phyloP scores from a whole-genome alignment of 2,329 filamentous ascomycete genomes.

The Amesomyces nigricolor region DNA sequence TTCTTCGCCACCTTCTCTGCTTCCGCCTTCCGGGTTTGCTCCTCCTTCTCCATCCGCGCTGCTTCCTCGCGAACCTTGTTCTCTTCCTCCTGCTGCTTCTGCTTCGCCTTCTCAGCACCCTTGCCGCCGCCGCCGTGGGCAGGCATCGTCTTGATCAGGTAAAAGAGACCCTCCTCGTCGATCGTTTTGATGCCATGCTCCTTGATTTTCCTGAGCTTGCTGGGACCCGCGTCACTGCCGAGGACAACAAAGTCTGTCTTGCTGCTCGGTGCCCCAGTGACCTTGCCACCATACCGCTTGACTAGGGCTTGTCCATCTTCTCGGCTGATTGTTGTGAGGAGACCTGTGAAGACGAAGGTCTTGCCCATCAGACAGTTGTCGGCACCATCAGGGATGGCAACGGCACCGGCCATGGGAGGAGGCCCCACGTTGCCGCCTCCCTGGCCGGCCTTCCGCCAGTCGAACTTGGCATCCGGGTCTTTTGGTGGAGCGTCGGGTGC shows the following conservation, averaged over 20 bases:
- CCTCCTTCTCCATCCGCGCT: slow-evolving; percentile 78
- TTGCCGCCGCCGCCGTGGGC: slow-evolving; percentile 83
- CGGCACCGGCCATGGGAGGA: slow-evolving; percentile 56
- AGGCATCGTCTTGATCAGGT: slow-evolving; percentile 73
- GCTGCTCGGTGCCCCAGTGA: slow-evolving; percentile 76
- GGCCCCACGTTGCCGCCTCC: slow-evolving; percentile 58
- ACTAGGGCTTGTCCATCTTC: slow-evolving; percentile 82
- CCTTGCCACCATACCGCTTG: slow-evolving; percentile 90
- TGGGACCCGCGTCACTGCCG: slow-evolving; percentile 85
- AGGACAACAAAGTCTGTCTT: slow-evolving; percentile 94
- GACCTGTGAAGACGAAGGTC: slow-evolving; percentile 91
- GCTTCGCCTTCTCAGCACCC: slow-evolving; percentile 76
- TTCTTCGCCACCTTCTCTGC: slow-evolving; percentile 49
- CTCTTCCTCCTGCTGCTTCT: slow-evolving; percentile 80
- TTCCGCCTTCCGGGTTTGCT: slow-evolving; percentile 53
- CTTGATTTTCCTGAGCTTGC: slow-evolving; percentile 82
- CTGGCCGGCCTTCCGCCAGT: slow-evolving; percentile 60
- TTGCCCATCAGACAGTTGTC: slow-evolving; percentile 88
- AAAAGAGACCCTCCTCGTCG: slow-evolving; percentile 86
- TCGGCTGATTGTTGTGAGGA: slow-evolving; percentile 72
- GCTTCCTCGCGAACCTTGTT: slow-evolving; percentile 76
- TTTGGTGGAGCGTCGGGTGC: slow-evolving; percentile 77
- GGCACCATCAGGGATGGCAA: slow-evolving; percentile 72
- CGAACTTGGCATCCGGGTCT: slow-evolving; percentile 67
- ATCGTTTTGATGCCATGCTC: slow-evolving; percentile 82